Evolutionary conservation across 106 monocot species (phyloP).

Genomic region (Xerophyta viscosa): DNA sequence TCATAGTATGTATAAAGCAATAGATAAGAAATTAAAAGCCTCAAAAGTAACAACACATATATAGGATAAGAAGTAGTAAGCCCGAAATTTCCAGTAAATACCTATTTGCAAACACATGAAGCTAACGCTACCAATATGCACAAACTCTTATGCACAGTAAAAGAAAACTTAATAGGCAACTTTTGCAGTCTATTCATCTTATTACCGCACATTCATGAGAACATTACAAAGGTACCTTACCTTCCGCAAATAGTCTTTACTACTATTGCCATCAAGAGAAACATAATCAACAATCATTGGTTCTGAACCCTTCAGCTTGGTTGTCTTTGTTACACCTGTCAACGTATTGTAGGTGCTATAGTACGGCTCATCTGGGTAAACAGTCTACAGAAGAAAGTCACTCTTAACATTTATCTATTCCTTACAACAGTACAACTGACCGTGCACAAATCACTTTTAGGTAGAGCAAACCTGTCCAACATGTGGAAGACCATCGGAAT

Average conservation of each 20-base stretch:
- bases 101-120: no score
- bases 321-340: conserved; percentile 29
- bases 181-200: no score
- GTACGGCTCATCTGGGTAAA: conserved; percentile 49
- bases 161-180: no score
- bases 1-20: no score
- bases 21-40: no score
- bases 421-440: not conserved
- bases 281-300: conserved; percentile 70
- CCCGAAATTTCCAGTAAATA: no score
- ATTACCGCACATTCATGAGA: no score
- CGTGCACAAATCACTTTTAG: not conserved
- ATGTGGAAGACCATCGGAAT: conserved; percentile 90
- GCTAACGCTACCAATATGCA: no score
- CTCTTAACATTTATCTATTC: not conserved
- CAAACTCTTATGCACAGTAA: no score
- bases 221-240: no score
- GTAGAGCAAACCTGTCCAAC: conserved; percentile 60
- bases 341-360: conserved; percentile 61
- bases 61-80: no score
- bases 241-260: conserved; percentile 53
- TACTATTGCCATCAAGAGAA: conserved; percentile 58
- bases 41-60: no score
- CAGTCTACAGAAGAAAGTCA: conserved; percentile 27
- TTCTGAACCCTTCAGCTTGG: conserved; percentile 63